Evolutionary conservation across 176 grass and related monocot species (phyloP).

Genomic region (Cenchrus americanus): DNA sequence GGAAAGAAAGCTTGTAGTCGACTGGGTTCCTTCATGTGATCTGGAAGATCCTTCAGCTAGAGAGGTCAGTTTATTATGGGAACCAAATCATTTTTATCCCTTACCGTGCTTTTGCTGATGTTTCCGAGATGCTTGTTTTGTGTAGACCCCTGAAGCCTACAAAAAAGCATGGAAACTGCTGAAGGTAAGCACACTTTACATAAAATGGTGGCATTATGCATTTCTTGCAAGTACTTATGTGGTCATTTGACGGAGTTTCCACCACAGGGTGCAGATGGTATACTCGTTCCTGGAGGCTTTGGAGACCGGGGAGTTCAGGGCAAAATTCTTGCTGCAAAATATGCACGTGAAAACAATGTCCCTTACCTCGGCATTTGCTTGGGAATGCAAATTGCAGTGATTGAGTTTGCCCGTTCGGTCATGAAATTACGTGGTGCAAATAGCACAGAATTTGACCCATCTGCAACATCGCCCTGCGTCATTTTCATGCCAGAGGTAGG

Average conservation of each 20-base stretch:
- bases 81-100: slow-evolving; percentile 37
- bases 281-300: slow-evolving; percentile 97
- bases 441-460: slow-evolving; percentile 89
- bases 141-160: slow-evolving; percentile 75
- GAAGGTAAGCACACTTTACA: slow-evolving; percentile 60
- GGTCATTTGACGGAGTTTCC: slow-evolving; percentile 34
- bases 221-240: slow-evolving; percentile 27
- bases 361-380: slow-evolving; percentile 97
- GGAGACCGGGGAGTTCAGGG: slow-evolving; percentile 91
- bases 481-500: slow-evolving; percentile 98
- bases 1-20: slow-evolving; percentile 82
- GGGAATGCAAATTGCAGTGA: slow-evolving; percentile 96
- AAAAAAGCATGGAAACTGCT: slow-evolving; percentile 86
- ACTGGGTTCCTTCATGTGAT: slow-evolving; percentile 91
- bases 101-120: slow-evolving; percentile 28
- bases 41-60: slow-evolving; percentile 77
- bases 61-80: slow-evolving; percentile 61
- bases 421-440: slow-evolving; percentile 84
- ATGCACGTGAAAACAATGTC: slow-evolving; percentile 80
- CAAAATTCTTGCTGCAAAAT: slow-evolving; percentile 98
- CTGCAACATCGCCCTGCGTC: slow-evolving; percentile 67
- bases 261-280: slow-evolving; percentile 75
- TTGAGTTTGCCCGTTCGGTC: slow-evolving; percentile 82
- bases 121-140: slow-evolving; percentile 41
- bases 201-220: slow-evolving; percentile 26